Evolutionary conservation across 768 basidiomycete species (phyloP), one percentile per base, ranked within the genome.

Genomic region (Glaciozyma antarctica): DNA sequence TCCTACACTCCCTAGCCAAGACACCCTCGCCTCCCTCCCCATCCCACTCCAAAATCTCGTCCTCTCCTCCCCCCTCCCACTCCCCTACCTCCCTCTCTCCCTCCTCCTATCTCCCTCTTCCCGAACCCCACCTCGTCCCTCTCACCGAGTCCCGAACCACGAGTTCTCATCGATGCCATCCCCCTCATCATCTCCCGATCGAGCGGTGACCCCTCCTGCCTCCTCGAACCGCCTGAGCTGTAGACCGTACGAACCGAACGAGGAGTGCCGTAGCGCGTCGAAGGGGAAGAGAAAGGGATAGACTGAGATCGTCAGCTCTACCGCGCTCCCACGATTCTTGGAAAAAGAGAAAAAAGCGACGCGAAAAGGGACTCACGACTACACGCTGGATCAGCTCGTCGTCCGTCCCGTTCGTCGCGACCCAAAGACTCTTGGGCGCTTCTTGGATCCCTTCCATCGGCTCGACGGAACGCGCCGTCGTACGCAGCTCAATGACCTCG

Each of bases 401-500:
- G n/a, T 67, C 66, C 21, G 43, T 53, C 10, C 64, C 65, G 1
- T 45, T 60, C 4, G 59, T 53, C 2, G 48, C 41, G n/a, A 24
- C 43, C 68, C 68, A 69, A 17, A 69, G 34, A 16, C 54, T 51
- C 10, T 24, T 51, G 49, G 49, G 22, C n/a, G n/a, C 49, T 32
- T 28, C 28, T 51, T 47, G 16, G 48, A 38, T 6, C 58, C 17
- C 30, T 22, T n/a, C 24, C n/a, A 26, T 41, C 55, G 22, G 5
- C 16, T 32, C 19, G 49, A 8, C 8, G 16, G 19, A 8, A 9
- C 16, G 1, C n/a, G 43, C 48, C 26, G 56, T 10, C 38, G 13
- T 41, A 12, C 38, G 63, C 21, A 48, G 63, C 16, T 52, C 28
- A 32, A 64, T 47, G 17, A 60, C 47, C 32, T 60, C 58, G 3